phyloP scores from a whole-genome alignment of 2,329 filamentous ascomycete species.

The Fusarium abutilonis region DNA sequence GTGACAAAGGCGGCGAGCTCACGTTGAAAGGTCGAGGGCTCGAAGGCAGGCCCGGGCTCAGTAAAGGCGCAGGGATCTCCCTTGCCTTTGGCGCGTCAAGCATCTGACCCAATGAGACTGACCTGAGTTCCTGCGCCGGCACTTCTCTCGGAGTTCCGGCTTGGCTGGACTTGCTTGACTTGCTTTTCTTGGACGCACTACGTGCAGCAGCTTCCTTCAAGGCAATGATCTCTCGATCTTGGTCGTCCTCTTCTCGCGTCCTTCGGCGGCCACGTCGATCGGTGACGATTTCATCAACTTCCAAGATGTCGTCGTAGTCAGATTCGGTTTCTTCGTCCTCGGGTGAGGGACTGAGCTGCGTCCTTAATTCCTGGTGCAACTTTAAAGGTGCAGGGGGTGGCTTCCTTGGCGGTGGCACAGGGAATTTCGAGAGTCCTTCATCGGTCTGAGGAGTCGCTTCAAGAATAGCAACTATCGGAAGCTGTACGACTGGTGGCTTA shows the following conservation, averaged over 20 bases:
- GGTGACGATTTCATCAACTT: slow-evolving; percentile 70
- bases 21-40: slow-evolving; percentile 69
- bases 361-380: slow-evolving; percentile 55
- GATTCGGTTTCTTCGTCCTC: slow-evolving; percentile 78
- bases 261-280: slow-evolving; percentile 78
- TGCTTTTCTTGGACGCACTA: slow-evolving; percentile 79
- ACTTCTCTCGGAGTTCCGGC: slow-evolving; percentile 44
- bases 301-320: slow-evolving; percentile 82
- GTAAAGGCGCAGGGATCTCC: slow-evolving; percentile 55
- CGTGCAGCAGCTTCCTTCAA: slow-evolving; percentile 74
- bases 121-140: slow-evolving; percentile 51
- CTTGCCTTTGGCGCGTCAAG: slow-evolving; percentile 53
- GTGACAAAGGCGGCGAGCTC: slow-evolving; percentile 75
- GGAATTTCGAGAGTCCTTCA: slow-evolving; percentile 61
- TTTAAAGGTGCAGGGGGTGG: slow-evolving; percentile 86
- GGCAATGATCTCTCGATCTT: slow-evolving; percentile 75
- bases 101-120: slow-evolving; percentile 64
- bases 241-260: slow-evolving; percentile 88
- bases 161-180: slow-evolving; percentile 64
- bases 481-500: slow-evolving; percentile 54
- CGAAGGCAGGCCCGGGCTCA: slow-evolving; percentile 68
- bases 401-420: slow-evolving; percentile 75
- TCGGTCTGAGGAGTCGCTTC: slow-evolving; percentile 58
- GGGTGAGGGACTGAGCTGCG: slow-evolving; percentile 34
- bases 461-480: slow-evolving; percentile 54